Evolutionary conservation across 2,329 filamentous ascomycete genomes (phyloP), one percentile per base, ranked within the genome.

Genomic region (Penicillium sp.): DNA sequence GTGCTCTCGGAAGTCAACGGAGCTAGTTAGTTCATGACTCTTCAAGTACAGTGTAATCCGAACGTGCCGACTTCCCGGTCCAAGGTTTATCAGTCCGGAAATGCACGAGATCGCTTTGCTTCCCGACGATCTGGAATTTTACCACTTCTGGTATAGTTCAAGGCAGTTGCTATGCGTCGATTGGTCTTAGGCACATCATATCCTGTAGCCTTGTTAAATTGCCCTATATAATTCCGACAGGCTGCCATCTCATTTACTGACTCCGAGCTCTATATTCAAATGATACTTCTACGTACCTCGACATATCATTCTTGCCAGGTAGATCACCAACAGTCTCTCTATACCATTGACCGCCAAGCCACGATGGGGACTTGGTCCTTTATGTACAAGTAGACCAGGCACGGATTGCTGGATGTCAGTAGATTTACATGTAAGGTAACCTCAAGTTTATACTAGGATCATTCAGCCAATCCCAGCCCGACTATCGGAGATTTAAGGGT

Each of bases 121-220:
- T 60, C 43, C 50, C 53, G 56, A 43, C 23, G 44, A 45, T 67
- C 64, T 67, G 60, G 64, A 67, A 66, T 43, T 46, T 59, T 67
- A 16, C 64, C 59, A 51, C 35, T 59, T 57, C 27, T 11, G 60
- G 62, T 19, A 37, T 67, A 66, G 64, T 57, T 16, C 9, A 44
- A 39, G 50, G 31, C 54, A 51, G 6, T 7, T 6, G 9, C 21
- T 21, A 1, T 10, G 8, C 27, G 26, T 19, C 39, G 52, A 54
- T 54, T 54, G 52, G 52, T 27, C 33, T 49, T 13, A 11, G 7
- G 5, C 33, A 45, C 39, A 42, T 42, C 1, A 31, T 47, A n/a
- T n/a, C 11, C 29, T 45, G 25, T 45, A 21, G 26, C 16, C 19
- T 23, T 8, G n/a, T 33, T 29, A 9, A 33, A 21, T 33, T 2